Base-by-base conservation (phyloP, 768 basidiomycete species). In the Polyporus arcularius region DNA sequence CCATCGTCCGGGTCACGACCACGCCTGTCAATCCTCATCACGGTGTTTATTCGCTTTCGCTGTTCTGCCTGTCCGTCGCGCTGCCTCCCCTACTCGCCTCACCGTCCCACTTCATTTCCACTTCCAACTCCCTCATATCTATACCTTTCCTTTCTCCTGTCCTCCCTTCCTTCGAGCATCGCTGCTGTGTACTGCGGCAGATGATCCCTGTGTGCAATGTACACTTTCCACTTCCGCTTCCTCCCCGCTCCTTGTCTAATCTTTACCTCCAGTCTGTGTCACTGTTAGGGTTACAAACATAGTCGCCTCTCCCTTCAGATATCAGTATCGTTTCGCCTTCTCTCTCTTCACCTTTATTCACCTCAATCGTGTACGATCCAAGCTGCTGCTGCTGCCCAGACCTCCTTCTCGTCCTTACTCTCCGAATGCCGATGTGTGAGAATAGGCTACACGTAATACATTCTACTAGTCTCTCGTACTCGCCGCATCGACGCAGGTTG, bases 391-490 rank as follows among this genome's bases (percentile, higher is more conserved):
- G 48, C 21, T 48, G 45, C 26, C 45, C 45, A 9, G n/a, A 18
- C 26, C 46, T 26, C 46, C 46, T 56, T 28, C 45, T 58, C 57
- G 46, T 58, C 53, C 21, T 58, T 60, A 57, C 63, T 59, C 60
- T 67, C 60, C 46, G 28, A 61, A 53, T 62, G 65, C 62, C 58
- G 56, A 35, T 54, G 58, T 66, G 67, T 68, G 67, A 64, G 67
- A 68, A 61, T 66, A 68, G 58, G 55, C 41, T 60, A 67, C 58
- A 56, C 61, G 51, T 67, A 67, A 58, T 57, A 45, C 45, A 58
- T 12, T 49, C 56, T 35, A 35, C 52, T 35, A 53, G 30, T 35
- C 50, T 52, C 30, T 40, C 16, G 12, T n/a, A 12, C 11, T 5
- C 41, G 14, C 26, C 16, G 7, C 11, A 11, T 35, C 1, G 35